Evolutionary conservation across 257 asterid species (phyloP).

Genomic region (Vinca minor): DNA sequence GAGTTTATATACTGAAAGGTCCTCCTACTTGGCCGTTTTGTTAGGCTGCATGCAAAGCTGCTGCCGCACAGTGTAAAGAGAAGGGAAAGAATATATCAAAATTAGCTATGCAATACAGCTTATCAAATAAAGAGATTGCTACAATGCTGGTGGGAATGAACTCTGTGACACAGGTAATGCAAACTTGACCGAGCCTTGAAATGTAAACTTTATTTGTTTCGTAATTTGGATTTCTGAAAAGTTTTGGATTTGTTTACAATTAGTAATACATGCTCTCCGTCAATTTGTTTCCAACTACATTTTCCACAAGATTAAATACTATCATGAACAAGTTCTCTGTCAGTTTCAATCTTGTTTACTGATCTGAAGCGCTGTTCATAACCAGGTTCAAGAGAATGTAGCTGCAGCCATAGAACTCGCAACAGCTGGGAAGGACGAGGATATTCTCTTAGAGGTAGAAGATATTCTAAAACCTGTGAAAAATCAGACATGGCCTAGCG

Average conservation of each 20-base stretch:
- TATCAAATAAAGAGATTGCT: slow-evolving; percentile 64
- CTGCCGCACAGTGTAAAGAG: slow-evolving; percentile 62
- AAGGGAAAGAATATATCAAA: slow-evolving; percentile 69
- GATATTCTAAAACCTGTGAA: slow-evolving; percentile 70
- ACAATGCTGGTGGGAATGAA: slow-evolving; percentile 87
- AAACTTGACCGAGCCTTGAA: slow-evolving; percentile 6
- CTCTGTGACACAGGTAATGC: slow-evolving; percentile 64
- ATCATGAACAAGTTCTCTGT: background rate
- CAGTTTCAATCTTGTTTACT: background rate
- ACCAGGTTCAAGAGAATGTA: slow-evolving; percentile 72
- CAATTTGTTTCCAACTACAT: background rate
- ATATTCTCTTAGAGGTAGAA: slow-evolving; percentile 46
- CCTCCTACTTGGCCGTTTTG: slow-evolving; percentile 7
- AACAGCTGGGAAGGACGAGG: slow-evolving; percentile 49
- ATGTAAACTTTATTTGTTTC: slow-evolving; percentile 1
- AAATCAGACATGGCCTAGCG: slow-evolving; percentile 94
- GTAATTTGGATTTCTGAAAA: background rate
- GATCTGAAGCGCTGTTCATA: background rate
- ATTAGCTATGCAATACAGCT: slow-evolving; percentile 75
- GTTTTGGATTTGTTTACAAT: background rate
- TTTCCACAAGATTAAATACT: background rate
- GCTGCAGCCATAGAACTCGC: slow-evolving; percentile 67
- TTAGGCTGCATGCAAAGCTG: slow-evolving; percentile 82
- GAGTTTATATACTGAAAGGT: background rate
- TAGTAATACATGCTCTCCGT: background rate